Percentiles rank a stretch among this genome's conserved stretches.
These are phyloP conservation scores for Ophiostoma novo-ulmi DNA, from an alignment of 2,329 filamentous ascomycete genomes.

Conservation along the genomic window DNA sequence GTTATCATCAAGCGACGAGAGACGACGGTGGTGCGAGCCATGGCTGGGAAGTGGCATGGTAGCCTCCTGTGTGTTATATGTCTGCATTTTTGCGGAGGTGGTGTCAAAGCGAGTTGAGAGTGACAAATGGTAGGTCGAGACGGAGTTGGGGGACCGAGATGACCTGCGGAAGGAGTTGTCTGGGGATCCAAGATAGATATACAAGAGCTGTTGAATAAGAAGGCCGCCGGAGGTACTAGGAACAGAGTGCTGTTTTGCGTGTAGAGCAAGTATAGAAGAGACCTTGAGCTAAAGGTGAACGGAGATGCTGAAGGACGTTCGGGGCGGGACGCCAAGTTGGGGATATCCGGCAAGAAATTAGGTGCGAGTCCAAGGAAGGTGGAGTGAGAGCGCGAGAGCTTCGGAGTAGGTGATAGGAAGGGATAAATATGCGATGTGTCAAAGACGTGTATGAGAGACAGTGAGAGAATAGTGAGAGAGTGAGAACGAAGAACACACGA, in stretches of 20 bases:
- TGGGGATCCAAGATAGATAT: neutral
- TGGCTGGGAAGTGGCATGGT: constrained; percentile 18
- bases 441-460: neutral
- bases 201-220: neutral
- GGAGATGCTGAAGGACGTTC: constrained; percentile 17
- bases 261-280: neutral
- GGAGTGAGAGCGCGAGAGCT: neutral
- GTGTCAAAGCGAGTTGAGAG: neutral
- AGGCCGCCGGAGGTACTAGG: neutral
- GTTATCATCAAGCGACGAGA: constrained; percentile 25
- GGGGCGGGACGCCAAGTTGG: constrained; percentile 17
- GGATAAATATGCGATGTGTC: neutral
- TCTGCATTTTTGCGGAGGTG: constrained; percentile 11
- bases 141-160: constrained; percentile 6
- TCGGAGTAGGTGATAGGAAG: neutral
- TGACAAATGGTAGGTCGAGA: neutral
- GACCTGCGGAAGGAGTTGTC: neutral
- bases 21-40: constrained; percentile 6
- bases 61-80: constrained; percentile 20
- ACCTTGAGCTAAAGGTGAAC: neutral
- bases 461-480: neutral
- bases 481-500: neutral
- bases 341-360: constrained; percentile 19
- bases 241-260: neutral
- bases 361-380: neutral